Evolutionary conservation across 192 early-diverging fungal species (phyloP).

Genomic region (Coemansia aciculifera): DNA sequence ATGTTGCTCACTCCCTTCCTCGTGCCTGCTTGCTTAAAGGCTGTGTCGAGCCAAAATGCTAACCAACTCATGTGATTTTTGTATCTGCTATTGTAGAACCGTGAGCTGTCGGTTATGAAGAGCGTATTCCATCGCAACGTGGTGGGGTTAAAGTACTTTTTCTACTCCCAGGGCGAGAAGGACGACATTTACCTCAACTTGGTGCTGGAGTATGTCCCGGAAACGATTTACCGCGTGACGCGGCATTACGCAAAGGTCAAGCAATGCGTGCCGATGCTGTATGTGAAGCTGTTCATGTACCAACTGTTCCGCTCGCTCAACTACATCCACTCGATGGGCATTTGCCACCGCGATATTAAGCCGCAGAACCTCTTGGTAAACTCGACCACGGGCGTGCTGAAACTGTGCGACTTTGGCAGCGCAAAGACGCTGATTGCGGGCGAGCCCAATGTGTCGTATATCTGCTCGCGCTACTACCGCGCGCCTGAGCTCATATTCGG

Average conservation of each 20-base stretch:
- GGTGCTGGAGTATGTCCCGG: constrained; percentile 92
- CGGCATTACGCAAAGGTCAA: constrained; percentile 88
- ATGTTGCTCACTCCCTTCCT: background rate
- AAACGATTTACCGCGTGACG: constrained; percentile 93
- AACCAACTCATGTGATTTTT: constrained; percentile 5
- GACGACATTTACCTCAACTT: constrained; percentile 97
- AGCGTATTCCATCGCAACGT: constrained; percentile 93
- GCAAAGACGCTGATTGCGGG: constrained; percentile 93
- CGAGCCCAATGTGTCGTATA: constrained; percentile 98
- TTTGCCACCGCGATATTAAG: constrained; percentile 99
- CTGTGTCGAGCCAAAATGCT: background rate
- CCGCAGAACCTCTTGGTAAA: constrained; percentile 97
- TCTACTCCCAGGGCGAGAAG: constrained; percentile 91
- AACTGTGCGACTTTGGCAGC: constrained; percentile 98
- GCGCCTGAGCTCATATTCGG: constrained; percentile 98
- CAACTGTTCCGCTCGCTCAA: constrained; percentile 95
- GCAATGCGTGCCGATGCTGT: constrained; percentile 92
- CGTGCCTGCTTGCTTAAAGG: background rate
- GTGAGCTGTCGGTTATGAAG: constrained; percentile 71
- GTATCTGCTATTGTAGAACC: constrained; percentile 31
- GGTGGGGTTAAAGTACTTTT: constrained; percentile 85
- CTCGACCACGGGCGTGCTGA: constrained; percentile 84
- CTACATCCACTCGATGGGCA: constrained; percentile 94
- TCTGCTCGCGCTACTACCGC: constrained; percentile 97
- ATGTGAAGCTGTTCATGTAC: constrained; percentile 98